phyloP scores from a whole-genome alignment of 139 green algal species.

The Coelastrella sp. region DNA sequence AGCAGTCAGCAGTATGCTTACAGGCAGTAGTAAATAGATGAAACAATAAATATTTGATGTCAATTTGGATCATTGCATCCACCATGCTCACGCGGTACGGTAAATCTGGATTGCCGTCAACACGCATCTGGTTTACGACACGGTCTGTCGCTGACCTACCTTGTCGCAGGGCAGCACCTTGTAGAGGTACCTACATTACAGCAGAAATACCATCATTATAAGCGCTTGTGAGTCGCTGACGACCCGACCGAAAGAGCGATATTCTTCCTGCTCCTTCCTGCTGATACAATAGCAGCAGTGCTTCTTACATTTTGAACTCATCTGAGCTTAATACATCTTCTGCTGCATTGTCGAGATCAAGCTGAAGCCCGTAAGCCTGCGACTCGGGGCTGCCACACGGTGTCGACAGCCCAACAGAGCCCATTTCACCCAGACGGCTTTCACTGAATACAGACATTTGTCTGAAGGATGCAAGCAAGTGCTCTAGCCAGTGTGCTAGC shows the following conservation, averaged over 20 bases:
- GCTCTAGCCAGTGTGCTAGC: no score
- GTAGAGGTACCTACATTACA: neutral
- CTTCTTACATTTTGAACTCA: neutral
- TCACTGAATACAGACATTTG: neutral
- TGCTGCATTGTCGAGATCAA: neutral
- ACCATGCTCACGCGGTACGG: no score
- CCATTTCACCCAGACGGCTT: neutral
- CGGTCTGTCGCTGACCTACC: neutral
- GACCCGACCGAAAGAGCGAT: no score
- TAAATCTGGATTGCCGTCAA: neutral
- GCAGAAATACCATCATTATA: no score
- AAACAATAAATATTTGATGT: no score
- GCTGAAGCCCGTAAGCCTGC: neutral
- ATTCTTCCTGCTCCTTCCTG: no score
- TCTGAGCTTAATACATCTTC: neutral
- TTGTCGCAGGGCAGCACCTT: constrained; percentile 12
- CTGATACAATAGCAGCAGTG: neutral
- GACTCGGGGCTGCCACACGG: neutral
- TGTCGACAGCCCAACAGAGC: neutral
- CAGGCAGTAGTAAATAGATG: no score
- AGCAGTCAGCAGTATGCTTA: no score
- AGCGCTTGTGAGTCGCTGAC: no score
- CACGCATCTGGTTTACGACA: neutral
- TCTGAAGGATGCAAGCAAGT: neutral
- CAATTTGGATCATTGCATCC: no score